Evolutionary conservation across 306 rosid species (phyloP).

Genomic region (Malus asiatica): DNA sequence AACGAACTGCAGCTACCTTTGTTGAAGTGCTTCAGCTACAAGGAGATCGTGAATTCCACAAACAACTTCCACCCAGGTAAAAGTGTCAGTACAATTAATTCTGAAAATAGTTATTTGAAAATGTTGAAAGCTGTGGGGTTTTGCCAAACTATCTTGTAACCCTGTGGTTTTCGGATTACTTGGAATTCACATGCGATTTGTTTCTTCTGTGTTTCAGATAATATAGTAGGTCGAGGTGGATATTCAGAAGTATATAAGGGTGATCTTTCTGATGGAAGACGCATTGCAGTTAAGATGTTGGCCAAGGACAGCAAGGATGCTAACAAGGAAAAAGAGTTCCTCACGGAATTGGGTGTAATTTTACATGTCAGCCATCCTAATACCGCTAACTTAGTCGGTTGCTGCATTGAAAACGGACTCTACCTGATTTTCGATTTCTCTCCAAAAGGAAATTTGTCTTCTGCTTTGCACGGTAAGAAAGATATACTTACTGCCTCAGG

Average conservation of each 20-base stretch:
- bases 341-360: slow-evolving; percentile 82
- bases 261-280: slow-evolving; percentile 45
- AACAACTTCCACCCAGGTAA: slow-evolving; percentile 69
- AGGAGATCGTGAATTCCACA: slow-evolving; percentile 62
- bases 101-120: background rate
- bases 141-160: background rate
- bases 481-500: background rate
- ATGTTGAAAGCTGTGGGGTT: background rate
- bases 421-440: slow-evolving; percentile 70
- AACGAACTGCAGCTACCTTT: slow-evolving; percentile 44
- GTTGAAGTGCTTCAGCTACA: slow-evolving; percentile 70
- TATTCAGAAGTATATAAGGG: slow-evolving; percentile 92
- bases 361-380: slow-evolving; percentile 85
- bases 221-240: slow-evolving; percentile 79
- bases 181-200: background rate
- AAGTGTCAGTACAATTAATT: background rate
- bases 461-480: slow-evolving; percentile 77
- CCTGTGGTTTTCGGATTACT: background rate
- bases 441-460: slow-evolving; percentile 79
- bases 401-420: slow-evolving; percentile 81
- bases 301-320: slow-evolving; percentile 72
- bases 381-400: slow-evolving; percentile 67
- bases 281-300: slow-evolving; percentile 82
- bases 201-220: slow-evolving; percentile 33
- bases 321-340: slow-evolving; percentile 83